These are phyloP conservation scores for Sonneratia alba DNA, from an alignment of 345 rosid genomes.

Conservation along the genomic window DNA sequence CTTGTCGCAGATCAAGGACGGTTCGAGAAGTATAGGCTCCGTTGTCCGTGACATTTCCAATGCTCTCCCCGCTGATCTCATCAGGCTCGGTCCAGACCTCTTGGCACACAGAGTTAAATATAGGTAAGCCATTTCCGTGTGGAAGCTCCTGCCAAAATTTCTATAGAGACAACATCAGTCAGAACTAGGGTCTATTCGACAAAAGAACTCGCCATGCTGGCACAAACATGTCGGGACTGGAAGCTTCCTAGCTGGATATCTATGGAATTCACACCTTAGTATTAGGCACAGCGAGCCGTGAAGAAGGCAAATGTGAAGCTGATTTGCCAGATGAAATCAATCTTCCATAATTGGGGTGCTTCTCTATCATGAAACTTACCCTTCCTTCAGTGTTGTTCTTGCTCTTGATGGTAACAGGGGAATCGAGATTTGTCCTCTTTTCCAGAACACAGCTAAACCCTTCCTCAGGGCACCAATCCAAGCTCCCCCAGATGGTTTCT, in stretches of 20 bases:
- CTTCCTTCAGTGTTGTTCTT: constrained; percentile 23
- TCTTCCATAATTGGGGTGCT: constrained; percentile 46
- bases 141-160: constrained; percentile 20
- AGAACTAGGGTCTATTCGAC: neutral
- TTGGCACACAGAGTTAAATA: constrained; percentile 24
- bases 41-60: constrained; percentile 31
- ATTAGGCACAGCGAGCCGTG: constrained; percentile 27
- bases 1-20: constrained; percentile 41
- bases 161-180: neutral
- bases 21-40: constrained; percentile 45
- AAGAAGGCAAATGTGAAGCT: constrained; percentile 37
- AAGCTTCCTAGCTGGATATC: neutral
- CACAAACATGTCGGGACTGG: too few relatives aligned
- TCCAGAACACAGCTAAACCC: constrained; percentile 24
- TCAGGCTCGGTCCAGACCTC: constrained; percentile 57
- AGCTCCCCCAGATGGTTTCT: constrained; percentile 61
- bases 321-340: constrained; percentile 52
- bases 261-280: constrained; percentile 25
- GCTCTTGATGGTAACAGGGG: constrained; percentile 13
- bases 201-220: neutral
- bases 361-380: constrained; percentile 24
- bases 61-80: constrained; percentile 41
- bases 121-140: constrained; percentile 6
- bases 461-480: constrained; percentile 60
- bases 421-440: constrained; percentile 22